Conservation (phyloP, 352 stramenopile genomes). For the Bremia lactucae region DNA sequence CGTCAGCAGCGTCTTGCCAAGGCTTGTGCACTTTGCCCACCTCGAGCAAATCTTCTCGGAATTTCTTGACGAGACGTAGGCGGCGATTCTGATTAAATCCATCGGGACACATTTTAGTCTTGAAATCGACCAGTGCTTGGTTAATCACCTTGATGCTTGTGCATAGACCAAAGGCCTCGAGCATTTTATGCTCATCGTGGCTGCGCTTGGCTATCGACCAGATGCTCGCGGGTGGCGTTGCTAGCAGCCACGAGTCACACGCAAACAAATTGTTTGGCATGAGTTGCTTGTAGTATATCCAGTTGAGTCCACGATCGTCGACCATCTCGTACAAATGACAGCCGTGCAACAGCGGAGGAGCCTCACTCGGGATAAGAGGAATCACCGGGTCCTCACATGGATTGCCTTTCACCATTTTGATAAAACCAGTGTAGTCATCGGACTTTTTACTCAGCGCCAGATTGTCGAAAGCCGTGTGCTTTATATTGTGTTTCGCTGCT, state of each 20-base stretch:
- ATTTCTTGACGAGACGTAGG: constrained; percentile 39
- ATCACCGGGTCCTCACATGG: constrained; percentile 38
- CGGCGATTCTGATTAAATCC: constrained; percentile 65
- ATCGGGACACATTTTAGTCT: constrained; percentile 35
- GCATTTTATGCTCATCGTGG: constrained; percentile 33
- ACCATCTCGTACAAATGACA: constrained; percentile 30
- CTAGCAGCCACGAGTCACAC: constrained; percentile 69
- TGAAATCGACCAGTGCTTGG: constrained; percentile 52
- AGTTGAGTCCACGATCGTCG: constrained; percentile 38
- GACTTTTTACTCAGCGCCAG: constrained; percentile 39
- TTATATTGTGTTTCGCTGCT: constrained; percentile 50
- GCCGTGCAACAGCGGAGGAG: constrained; percentile 35
- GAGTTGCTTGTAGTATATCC: constrained; percentile 53
- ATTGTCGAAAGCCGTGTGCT: constrained; percentile 69
- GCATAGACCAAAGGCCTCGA: constrained; percentile 66
- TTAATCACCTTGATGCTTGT: constrained; percentile 72
- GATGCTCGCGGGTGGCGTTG: constrained; percentile 37
- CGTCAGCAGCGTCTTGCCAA: constrained; percentile 35
- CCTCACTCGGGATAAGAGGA: constrained; percentile 35
- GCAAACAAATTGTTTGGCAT: constrained; percentile 64
- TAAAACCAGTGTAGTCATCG: constrained; percentile 51
- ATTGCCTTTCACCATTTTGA: constrained; percentile 46
- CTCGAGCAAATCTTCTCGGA: constrained; percentile 31
- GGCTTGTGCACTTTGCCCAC: constrained; percentile 31
- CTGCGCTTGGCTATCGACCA: constrained; percentile 51